Evolutionary conservation across 2,329 filamentous ascomycete genomes (phyloP).

Genomic region (Pestalotiopsis sp.): DNA sequence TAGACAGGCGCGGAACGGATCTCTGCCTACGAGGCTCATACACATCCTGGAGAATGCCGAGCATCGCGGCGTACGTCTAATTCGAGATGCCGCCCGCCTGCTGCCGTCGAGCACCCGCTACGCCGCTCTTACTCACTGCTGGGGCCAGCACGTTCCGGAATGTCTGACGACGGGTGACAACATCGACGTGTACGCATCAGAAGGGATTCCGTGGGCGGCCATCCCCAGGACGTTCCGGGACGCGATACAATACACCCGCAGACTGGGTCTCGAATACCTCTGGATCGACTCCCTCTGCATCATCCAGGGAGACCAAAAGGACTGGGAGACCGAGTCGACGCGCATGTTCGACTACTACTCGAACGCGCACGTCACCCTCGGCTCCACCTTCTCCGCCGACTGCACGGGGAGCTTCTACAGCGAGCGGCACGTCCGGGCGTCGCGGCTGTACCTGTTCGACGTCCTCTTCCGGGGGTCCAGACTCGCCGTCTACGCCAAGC

Average conservation of each 20-base stretch:
- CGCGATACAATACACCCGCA: conserved; percentile 7
- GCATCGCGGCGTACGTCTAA: background rate
- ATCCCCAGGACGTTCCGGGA: background rate
- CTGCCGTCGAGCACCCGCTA: background rate
- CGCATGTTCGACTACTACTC: background rate
- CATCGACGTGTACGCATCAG: background rate
- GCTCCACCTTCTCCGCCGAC: background rate
- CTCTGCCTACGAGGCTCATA: background rate
- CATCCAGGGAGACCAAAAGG: conserved; percentile 13
- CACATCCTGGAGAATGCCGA: background rate
- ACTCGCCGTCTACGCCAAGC: background rate
- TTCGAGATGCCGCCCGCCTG: background rate
- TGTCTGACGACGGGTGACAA: background rate
- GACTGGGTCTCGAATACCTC: conserved; percentile 12
- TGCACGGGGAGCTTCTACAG: background rate
- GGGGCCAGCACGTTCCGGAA: background rate
- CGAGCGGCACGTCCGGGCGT: background rate
- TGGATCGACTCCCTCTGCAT: conserved; percentile 19
- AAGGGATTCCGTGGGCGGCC: background rate
- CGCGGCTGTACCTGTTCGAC: background rate
- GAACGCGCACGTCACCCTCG: background rate
- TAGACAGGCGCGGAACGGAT: background rate
- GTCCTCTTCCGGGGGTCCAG: background rate
- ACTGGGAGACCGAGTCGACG: conserved; percentile 14
- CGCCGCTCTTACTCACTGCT: background rate